Evolutionary conservation across 1,139 yeast species (phyloP).

Genomic region (Magnusiomyces fungicola): DNA sequence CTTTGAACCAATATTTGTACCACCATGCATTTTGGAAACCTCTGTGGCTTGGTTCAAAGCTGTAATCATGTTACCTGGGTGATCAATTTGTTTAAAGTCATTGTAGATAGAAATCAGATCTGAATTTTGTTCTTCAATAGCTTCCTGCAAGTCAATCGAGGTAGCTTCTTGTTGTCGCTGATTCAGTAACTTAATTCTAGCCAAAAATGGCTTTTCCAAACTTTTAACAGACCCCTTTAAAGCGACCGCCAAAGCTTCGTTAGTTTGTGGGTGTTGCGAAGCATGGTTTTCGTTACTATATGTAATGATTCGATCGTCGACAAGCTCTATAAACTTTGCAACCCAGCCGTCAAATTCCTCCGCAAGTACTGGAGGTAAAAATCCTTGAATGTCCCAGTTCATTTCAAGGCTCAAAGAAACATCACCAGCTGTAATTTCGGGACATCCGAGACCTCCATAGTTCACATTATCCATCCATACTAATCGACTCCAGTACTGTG

Average conservation of each 20-base stretch:
- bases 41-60: neutral
- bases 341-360: constrained; percentile 88
- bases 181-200: constrained; percentile 57
- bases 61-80: neutral
- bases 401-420: constrained; percentile 50
- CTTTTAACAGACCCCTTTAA: constrained; percentile 33
- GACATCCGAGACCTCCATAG: constrained; percentile 76
- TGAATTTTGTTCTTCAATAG: neutral
- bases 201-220: constrained; percentile 58
- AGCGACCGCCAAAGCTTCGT: constrained; percentile 12
- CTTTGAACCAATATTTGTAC: constrained; percentile 19
- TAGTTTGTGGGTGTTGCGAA: constrained; percentile 14
- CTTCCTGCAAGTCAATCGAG: constrained; percentile 1
- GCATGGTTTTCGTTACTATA: constrained; percentile 17
- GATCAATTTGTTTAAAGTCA: neutral
- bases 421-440: constrained; percentile 27
- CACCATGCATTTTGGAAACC: constrained; percentile 19
- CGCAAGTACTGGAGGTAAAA: constrained; percentile 66
- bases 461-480: constrained; percentile 94
- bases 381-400: constrained; percentile 75
- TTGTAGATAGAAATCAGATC: neutral
- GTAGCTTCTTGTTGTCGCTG: constrained; percentile 17
- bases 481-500: constrained; percentile 81
- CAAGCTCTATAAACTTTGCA: constrained; percentile 62
- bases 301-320: constrained; percentile 49